Evolutionary conservation across 306 rosid genomes (phyloP), one percentile per base, ranked within the genome.

Genomic region (Cicer judaicum): DNA sequence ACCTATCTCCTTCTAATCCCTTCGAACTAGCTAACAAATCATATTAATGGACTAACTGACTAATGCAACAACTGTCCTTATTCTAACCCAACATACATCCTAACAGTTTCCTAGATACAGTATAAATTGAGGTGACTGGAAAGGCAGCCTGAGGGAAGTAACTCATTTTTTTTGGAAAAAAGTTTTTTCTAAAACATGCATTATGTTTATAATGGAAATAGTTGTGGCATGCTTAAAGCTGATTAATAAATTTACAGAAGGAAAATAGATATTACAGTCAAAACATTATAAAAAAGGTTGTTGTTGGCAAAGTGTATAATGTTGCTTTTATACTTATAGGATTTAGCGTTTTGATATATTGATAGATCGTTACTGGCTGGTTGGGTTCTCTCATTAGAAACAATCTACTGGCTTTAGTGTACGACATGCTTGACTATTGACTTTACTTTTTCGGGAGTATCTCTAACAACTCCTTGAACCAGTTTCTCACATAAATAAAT

Each of bases 101-200:
- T 3, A 65, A 21, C 54, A 69, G 68, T 82, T 73, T 47, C 66
- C 76, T 50, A 48, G 72, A 11, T 16, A 57, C 55, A 5, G 10
- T 1, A 15, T 14, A 14, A 13, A 41, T 10, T 50, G 59, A 74
- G 67, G 14, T 66, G 46, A 54, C 24, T 72, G 72, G 62, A 70
- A 57, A 21, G 68, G 42, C 13, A 16, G 60, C 69, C 46, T 18
- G 7, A 55, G 41, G 55, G 61, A 63, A 19, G 39, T 46, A 44
- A 5, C 39, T 24, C 13, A 70, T 8, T 10, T 43, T 16, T 59
- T 72, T 72, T 54, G 54, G 12, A 18, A 67, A 5, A 10, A 52
- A 3, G 5, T 10, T 64, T 42, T 50, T 54, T 9, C 24, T 61
- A 50, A 41, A 47, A 15, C 10, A 56, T 12, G 4, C 10, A 19